Conservation (phyloP, 2,329 filamentous ascomycete genomes). For the Nemania bipapillata region DNA sequence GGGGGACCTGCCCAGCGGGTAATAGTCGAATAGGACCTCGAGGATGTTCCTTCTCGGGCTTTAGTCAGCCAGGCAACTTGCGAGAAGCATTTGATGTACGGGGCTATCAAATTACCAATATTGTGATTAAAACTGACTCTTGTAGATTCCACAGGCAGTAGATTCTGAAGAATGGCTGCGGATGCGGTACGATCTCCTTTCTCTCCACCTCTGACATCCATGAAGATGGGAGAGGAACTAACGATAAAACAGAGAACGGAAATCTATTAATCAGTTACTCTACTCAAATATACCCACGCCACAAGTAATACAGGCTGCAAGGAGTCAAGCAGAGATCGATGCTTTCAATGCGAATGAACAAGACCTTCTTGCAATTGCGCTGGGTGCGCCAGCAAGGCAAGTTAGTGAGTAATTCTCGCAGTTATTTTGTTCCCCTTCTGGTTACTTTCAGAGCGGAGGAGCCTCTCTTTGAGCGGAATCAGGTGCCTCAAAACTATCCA, state of each 20-base stretch:
- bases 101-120: not conserved
- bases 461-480: not conserved
- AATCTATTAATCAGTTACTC: conserved; percentile 61
- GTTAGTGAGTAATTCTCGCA: conserved; percentile 49
- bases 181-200: conserved; percentile 50
- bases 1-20: conserved; percentile 30
- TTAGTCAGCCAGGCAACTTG: conserved; percentile 52
- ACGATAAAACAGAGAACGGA: conserved; percentile 54
- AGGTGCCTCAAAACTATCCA: not conserved
- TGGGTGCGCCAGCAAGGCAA: conserved; percentile 65
- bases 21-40: conserved; percentile 50
- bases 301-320: conserved; percentile 55
- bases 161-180: conserved; percentile 60
- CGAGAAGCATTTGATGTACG: conserved; percentile 50
- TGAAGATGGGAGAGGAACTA: not conserved
- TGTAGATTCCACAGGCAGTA: conserved; percentile 59
- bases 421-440: not conserved
- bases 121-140: conserved; percentile 31
- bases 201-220: not conserved
- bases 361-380: conserved; percentile 62
- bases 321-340: conserved; percentile 57
- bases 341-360: conserved; percentile 60
- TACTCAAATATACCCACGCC: conserved; percentile 58
- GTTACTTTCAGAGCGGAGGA: not conserved
- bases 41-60: conserved; percentile 54